Evolutionary conservation across 2,329 filamentous ascomycete genomes (phyloP).

Genomic region (Arthroderma uncinatum): DNA sequence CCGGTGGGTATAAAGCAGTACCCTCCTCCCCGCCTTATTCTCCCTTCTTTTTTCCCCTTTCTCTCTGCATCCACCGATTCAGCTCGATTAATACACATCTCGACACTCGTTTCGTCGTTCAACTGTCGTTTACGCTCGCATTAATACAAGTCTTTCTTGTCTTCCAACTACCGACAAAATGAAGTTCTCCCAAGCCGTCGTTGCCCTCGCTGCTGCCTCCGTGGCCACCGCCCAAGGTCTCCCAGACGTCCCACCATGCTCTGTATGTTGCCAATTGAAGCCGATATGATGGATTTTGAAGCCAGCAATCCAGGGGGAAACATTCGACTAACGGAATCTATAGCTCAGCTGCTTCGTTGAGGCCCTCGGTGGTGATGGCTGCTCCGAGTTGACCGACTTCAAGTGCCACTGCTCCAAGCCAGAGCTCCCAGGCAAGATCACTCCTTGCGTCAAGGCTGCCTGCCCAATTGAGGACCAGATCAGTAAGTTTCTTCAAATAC

Average conservation of each 20-base stretch:
- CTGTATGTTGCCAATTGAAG: conserved; percentile 26
- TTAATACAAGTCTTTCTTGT: background rate
- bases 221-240: conserved; percentile 39
- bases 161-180: conserved; percentile 19
- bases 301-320: too few relatives aligned
- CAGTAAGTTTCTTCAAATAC: conserved; percentile 2
- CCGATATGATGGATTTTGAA: background rate
- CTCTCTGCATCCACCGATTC: conserved; percentile 8
- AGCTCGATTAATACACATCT: conserved; percentile 5
- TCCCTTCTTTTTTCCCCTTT: background rate
- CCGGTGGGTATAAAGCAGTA: conserved; percentile 1
- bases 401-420: conserved; percentile 41
- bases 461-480: conserved; percentile 22
- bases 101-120: conserved; percentile 15
- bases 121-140: conserved; percentile 7
- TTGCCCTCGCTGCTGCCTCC: conserved; percentile 34
- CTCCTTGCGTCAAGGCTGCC: conserved; percentile 37
- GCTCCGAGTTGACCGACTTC: conserved; percentile 38
- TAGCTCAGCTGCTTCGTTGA: conserved; percentile 38
- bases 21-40: conserved; percentile 1
- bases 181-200: conserved; percentile 24
- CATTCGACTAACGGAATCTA: background rate
- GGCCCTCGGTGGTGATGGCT: conserved; percentile 35
- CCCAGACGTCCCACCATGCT: conserved; percentile 36
- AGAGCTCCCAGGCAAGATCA: conserved; percentile 31